Evolutionary conservation across 768 basidiomycete species (phyloP), one percentile per base, ranked within the genome.

Genomic region (Leccinum obscurum): DNA sequence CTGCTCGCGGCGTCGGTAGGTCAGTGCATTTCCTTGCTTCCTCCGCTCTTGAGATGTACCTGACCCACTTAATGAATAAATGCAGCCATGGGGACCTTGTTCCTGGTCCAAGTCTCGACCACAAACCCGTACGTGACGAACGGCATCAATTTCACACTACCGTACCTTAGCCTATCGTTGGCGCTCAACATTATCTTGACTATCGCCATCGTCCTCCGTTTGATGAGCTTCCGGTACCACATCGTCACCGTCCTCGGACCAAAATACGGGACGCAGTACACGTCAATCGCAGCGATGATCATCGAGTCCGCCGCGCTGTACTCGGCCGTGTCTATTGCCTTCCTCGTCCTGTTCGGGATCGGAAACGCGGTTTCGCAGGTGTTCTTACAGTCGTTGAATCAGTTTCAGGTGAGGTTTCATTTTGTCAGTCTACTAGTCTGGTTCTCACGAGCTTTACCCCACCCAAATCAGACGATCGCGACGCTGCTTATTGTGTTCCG

Each of bases 231-330:
- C 17, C 70, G 72, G n/a, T 48, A 62, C 35, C 13, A 32, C 15
- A 52, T 26, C 28, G 14, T 51, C 5, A n/a, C 35, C 1, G 56
- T 56, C 1, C 52, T 79, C 1, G 75, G 75, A n/a, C 26, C 54
- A 14, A 57, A 53, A 34, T 57, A 70, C 28, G 66, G 69, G 6
- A 46, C 44, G 8, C 65, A 68, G 15, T 78, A 78, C 54, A 68
- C 72, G 4, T 72, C 68, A 3, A 56, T 77, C 11, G 69, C 68
- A 9, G 66, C 77, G 5, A 76, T 79, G 65, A 41, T 76, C 32
- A 52, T 79, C 52, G 77, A 78, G 62, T 75, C 73, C 0, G 75
- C 74, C 2, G 64, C 71, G 3, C 49, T 75, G 3, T 77, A 76
- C 52, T 52, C 50, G 9, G 17, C 28, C 5, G 50, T 52, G 6